Conservation (phyloP, 2,329 filamentous ascomycete genomes). For the Fusarium chaquense region DNA sequence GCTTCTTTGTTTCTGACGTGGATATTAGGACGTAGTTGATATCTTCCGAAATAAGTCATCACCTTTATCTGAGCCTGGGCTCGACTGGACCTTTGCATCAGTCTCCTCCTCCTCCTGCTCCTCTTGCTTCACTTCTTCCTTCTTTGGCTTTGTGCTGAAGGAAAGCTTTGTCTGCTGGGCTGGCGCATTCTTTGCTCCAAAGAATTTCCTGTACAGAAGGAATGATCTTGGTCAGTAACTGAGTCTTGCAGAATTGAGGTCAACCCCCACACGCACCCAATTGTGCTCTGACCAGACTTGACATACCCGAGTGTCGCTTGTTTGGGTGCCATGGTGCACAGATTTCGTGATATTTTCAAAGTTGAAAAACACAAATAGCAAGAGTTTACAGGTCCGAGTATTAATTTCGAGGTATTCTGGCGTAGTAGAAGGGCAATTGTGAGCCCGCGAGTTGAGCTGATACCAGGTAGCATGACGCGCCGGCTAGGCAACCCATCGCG, state of each 20-base stretch:
- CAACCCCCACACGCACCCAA: constrained; percentile 69
- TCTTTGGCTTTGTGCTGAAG: constrained; percentile 72
- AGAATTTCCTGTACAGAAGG: constrained; percentile 79
- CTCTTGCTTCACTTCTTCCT: constrained; percentile 52
- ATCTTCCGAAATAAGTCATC: not conserved
- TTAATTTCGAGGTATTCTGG: constrained; percentile 22
- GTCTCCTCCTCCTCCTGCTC: constrained; percentile 41
- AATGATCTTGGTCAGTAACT: constrained; percentile 18
- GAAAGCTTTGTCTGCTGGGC: constrained; percentile 83
- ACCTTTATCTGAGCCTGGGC: constrained; percentile 57
- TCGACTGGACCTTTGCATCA: constrained; percentile 53
- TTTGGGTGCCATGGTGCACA: constrained; percentile 65
- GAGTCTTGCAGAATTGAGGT: not conserved
- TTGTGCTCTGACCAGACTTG: constrained; percentile 76
- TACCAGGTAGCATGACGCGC: constrained; percentile 52
- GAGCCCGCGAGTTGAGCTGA: constrained; percentile 40
- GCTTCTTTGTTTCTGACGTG: constrained; percentile 61
- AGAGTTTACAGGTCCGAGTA: constrained; percentile 11
- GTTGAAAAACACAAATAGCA: constrained; percentile 17
- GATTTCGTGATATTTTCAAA: constrained; percentile 13
- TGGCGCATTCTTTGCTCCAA: constrained; percentile 68
- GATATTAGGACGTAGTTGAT: not conserved
- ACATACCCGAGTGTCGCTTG: constrained; percentile 93
- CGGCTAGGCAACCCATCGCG: constrained; percentile 55
- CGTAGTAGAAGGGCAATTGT: constrained; percentile 36